These are phyloP conservation scores for Bipolaris zeicola DNA, from an alignment of 2,329 filamentous ascomycete genomes.

Conservation along the genomic window DNA sequence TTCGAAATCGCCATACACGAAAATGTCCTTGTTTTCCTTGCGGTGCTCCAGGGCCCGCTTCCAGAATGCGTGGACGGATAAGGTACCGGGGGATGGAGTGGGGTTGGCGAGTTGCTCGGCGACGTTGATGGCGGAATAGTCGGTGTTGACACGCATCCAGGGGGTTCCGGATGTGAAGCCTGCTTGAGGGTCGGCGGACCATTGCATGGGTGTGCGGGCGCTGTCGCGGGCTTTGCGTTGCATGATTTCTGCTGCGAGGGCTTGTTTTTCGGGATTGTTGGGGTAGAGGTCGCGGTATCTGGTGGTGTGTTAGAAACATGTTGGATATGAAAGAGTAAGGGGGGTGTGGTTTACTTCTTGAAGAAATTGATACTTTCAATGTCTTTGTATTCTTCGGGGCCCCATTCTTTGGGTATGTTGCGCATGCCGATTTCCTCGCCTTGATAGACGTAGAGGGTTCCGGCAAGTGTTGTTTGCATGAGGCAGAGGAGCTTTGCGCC, in stretches of 20 bases:
- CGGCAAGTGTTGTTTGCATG: slow-evolving; percentile 56
- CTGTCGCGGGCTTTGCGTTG: slow-evolving; percentile 69
- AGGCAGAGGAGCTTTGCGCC: slow-evolving; percentile 56
- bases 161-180: slow-evolving; percentile 66
- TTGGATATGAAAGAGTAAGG: too few species aligned
- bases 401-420: slow-evolving; percentile 53
- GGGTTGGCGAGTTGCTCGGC: slow-evolving; percentile 54
- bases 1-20: slow-evolving; percentile 67
- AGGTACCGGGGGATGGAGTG: slow-evolving; percentile 34
- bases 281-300: slow-evolving; percentile 42
- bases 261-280: slow-evolving; percentile 32
- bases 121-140: slow-evolving; percentile 63
- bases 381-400: slow-evolving; percentile 56
- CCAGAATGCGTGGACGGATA: slow-evolving; percentile 67
- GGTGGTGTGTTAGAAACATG: background rate
- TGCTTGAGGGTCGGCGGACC: slow-evolving; percentile 60
- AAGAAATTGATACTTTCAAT: slow-evolving; percentile 64
- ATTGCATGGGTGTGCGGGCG: slow-evolving; percentile 70
- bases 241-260: slow-evolving; percentile 49
- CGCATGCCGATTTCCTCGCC: slow-evolving; percentile 60
- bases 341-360: slow-evolving; percentile 39
- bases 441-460: slow-evolving; percentile 58
- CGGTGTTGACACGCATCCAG: slow-evolving; percentile 66
- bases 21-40: slow-evolving; percentile 63
- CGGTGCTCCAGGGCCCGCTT: slow-evolving; percentile 59